Evolutionary conservation across 2,329 filamentous ascomycete species (phyloP).

Genomic region (Hypoxylon sp.): DNA sequence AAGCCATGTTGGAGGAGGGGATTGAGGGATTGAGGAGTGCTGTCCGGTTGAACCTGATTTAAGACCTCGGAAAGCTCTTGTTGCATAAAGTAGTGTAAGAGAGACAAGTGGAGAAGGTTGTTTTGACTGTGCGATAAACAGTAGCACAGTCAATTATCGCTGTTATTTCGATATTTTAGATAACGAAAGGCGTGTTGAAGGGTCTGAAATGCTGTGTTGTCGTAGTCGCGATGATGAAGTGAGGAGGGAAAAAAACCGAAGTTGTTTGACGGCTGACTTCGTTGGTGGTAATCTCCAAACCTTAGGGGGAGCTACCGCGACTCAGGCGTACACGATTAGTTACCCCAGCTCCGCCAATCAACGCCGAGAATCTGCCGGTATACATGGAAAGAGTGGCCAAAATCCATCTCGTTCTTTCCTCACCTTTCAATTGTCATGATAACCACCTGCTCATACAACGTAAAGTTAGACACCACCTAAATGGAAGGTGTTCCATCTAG

Average conservation of each 20-base stretch:
- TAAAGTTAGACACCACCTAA: too few species aligned
- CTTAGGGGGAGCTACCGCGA: conserved; percentile 9
- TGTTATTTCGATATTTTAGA: conserved; percentile 8
- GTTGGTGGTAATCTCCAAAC: conserved; percentile 36
- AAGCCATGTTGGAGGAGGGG: conserved; percentile 71
- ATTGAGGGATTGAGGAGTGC: conserved; percentile 54
- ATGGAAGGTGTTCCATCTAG: too few species aligned
- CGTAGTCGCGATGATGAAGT: conserved; percentile 16
- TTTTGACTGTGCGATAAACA: conserved; percentile 65
- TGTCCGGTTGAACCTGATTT: conserved; percentile 49
- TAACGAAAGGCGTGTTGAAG: conserved; percentile 17
- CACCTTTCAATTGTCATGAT: background rate
- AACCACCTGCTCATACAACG: background rate
- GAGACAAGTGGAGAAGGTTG: conserved; percentile 51
- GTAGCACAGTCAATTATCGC: conserved; percentile 65
- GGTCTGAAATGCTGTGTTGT: conserved; percentile 27
- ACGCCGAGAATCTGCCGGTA: conserved; percentile 26
- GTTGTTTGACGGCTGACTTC: conserved; percentile 28
- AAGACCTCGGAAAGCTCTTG: conserved; percentile 64
- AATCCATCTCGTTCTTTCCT: too few species aligned
- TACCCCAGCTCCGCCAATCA: conserved; percentile 5
- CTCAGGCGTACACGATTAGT: conserved; percentile 3
- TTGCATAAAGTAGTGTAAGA: conserved; percentile 73
- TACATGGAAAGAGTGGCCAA: background rate
- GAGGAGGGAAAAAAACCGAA: conserved; percentile 27